Percentiles rank a stretch among this genome's conserved stretches.
These are phyloP conservation scores for Gorgonomyces haynaldii DNA, from an alignment of 192 early-diverging fungal species.

Conservation along the genomic window DNA sequence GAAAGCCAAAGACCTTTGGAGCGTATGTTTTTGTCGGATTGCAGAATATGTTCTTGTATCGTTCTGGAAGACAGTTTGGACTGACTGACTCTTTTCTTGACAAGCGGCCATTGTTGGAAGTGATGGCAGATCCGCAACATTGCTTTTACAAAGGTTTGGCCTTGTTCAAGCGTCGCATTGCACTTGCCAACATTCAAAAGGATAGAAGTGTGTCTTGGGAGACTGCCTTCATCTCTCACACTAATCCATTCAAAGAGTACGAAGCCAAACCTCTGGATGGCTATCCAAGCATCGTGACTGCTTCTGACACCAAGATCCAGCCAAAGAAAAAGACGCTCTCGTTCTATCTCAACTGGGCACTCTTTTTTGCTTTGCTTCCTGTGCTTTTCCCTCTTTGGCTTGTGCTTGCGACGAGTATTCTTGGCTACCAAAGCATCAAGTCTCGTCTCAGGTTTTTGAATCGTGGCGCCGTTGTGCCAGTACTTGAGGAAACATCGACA, in stretches of 20 bases:
- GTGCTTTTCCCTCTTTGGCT: background rate
- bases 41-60: constrained; percentile 3
- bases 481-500: background rate
- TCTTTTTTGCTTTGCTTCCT: background rate
- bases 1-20: background rate
- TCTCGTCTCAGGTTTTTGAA: background rate
- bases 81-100: constrained; percentile 16
- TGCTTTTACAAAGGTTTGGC: constrained; percentile 20
- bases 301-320: background rate
- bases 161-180: constrained; percentile 9
- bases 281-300: constrained; percentile 22
- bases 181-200: constrained; percentile 16
- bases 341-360: constrained; percentile 1
- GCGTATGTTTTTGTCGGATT: background rate
- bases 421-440: background rate
- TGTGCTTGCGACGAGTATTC: constrained; percentile 1
- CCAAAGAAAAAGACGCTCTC: background rate
- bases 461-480: background rate
- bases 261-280: constrained; percentile 14
- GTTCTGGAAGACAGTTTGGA: constrained; percentile 18
- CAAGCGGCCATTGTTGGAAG: constrained; percentile 15
- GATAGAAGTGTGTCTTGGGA: constrained; percentile 20
- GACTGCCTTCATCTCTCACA: constrained; percentile 9
- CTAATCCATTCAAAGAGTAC: constrained; percentile 14
- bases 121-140: constrained; percentile 20